Conservation (phyloP, 371 early-diverging fungal genomes). For the Rhizopus arrhizus region DNA sequence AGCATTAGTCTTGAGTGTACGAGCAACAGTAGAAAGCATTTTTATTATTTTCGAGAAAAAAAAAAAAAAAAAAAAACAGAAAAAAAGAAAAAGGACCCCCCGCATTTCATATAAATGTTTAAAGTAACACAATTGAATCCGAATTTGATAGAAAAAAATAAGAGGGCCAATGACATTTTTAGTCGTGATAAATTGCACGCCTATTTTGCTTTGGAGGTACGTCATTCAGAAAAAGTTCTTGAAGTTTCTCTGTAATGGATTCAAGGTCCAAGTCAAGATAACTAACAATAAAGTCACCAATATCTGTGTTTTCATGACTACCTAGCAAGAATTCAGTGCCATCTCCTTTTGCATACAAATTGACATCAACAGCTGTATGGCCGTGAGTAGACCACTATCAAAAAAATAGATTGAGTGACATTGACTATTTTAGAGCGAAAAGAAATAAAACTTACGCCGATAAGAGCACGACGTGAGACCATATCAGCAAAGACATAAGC, state of each 20-base stretch:
- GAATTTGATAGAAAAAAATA: too few species aligned
- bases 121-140: neutral
- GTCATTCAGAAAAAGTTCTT: neutral
- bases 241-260: conserved; percentile 56
- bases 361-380: conserved; percentile 94
- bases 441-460: conserved; percentile 56
- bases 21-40: conserved; percentile 54
- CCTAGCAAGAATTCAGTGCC: conserved; percentile 56
- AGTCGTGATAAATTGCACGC: neutral
- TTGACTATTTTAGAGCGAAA: too few species aligned
- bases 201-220: neutral
- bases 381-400: conserved; percentile 86
- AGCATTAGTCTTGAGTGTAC: conserved; percentile 41
- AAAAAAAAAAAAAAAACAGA: conserved; percentile 7
- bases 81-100: neutral
- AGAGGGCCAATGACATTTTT: neutral
- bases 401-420: too few species aligned
- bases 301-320: conserved; percentile 84
- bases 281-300: conserved; percentile 74
- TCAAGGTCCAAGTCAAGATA: conserved; percentile 68
- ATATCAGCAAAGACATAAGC: conserved; percentile 66
- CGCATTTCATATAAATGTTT: neutral
- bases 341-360: conserved; percentile 77
- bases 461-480: conserved; percentile 70
- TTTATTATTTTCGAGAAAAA: conserved; percentile 14